Evolutionary conservation across 768 basidiomycete genomes (phyloP).

Genomic region (Trametes punicea): DNA sequence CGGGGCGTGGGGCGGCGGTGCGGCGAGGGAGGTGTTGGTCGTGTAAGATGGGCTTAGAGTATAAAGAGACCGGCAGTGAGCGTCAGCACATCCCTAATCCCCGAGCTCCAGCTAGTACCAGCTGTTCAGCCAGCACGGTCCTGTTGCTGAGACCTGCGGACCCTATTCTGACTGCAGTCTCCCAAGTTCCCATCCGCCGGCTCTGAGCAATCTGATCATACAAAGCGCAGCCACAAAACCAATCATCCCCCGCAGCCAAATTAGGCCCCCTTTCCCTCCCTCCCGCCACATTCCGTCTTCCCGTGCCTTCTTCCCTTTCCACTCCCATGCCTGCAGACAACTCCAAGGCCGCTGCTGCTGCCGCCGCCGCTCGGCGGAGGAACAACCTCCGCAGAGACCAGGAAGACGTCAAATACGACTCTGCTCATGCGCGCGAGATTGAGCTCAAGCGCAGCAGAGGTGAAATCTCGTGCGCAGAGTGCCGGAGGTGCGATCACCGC

Average conservation of each 20-base stretch:
- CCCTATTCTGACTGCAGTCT: neutral
- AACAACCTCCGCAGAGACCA: conserved; percentile 24
- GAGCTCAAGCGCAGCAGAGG: conserved; percentile 73
- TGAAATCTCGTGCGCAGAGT: conserved; percentile 77
- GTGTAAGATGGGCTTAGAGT: conserved; percentile 3
- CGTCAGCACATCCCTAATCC: neutral
- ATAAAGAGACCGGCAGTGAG: conserved; percentile 7
- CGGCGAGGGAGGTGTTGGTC: neutral
- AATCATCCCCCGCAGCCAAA: conserved; percentile 18
- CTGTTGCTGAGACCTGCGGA: neutral
- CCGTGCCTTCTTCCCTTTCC: conserved; percentile 9
- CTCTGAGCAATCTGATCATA: conserved; percentile 9
- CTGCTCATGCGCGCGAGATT: conserved; percentile 43
- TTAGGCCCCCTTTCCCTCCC: conserved; percentile 1
- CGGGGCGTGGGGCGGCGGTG: conserved; percentile 1
- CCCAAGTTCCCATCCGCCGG: conserved; percentile 8
- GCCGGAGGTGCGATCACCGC: conserved; percentile 63
- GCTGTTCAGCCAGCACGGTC: neutral
- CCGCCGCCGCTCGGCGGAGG: conserved; percentile 21
- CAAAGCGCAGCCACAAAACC: conserved; percentile 5
- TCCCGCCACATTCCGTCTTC: neutral
- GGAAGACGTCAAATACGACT: conserved; percentile 26
- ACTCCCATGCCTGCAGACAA: conserved; percentile 27
- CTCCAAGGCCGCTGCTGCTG: conserved; percentile 21
- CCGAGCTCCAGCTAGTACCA: neutral